Base-by-base conservation (phyloP, 441 rosid genomes). In the Macaranga tanarius region DNA sequence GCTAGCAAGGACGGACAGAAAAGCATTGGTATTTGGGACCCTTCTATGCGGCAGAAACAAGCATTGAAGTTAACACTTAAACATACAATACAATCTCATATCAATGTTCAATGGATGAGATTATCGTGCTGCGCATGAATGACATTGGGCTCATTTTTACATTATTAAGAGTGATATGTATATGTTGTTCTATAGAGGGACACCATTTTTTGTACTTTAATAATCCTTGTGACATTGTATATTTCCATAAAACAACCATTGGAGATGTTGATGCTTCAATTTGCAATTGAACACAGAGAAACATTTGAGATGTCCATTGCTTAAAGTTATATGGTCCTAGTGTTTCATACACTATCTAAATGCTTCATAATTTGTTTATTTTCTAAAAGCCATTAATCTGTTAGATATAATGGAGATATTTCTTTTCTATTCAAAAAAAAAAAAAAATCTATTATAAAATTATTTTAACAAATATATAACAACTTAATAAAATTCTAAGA, bases 91-190 rank as follows among this genome's bases (percentile, higher is more conserved):
- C 17, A 65, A 73, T 70, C 76, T 66, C 60, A 26, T 71, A 74
- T 72, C 79, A 44, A 75, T 69, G 88, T 86, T 84, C 91, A 86
- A 80, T 84, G 92, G 84, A 89, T 84, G 73, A 75, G 82, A 69
- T 78, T 74, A 76, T 86, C 80, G 86, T 83, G 82, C 38, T 67
- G 64, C 83, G 86, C 82, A 76, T 73, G 77, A 28, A 81, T 34
- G 73, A 70, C 75, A 58, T 70, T 79, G 80, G 80, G 62, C 47
- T 60, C 58, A 62, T 77, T 65, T 0, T 5, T 71, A 16, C 79
- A 57, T 68, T 57, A 78, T 75, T 65, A 78, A 57, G 75, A 72
- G 54, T 69, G 34, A 80, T 75, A 45, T 77, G 57, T 50, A 48
- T 11, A 3, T 68, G 79, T 61, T 70, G 72, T 34, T 42, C 12